Conservation (phyloP, 345 rosid genomes). For the Salix caprea region DNA sequence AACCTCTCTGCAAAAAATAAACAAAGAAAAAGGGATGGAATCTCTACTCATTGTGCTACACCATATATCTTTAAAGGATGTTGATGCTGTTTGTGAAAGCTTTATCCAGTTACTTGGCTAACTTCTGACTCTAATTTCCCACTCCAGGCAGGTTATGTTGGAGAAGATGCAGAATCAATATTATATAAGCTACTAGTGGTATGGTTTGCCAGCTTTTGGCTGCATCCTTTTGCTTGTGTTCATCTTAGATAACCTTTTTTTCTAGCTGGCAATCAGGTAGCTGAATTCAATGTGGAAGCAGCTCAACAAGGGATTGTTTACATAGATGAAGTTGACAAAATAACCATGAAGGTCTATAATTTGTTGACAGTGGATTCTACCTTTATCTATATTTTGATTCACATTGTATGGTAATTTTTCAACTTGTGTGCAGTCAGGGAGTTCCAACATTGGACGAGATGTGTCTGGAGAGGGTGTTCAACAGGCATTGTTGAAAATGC, state of each 20-base stretch:
- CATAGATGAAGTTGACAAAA: conserved; percentile 94
- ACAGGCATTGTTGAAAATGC: conserved; percentile 89
- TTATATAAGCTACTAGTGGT: conserved; percentile 76
- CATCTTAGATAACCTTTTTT: not conserved
- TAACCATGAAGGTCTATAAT: conserved; percentile 71
- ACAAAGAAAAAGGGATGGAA: not conserved
- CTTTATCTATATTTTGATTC: not conserved
- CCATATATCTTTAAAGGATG: not conserved
- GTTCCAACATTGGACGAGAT: conserved; percentile 81
- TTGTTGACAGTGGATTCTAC: not conserved
- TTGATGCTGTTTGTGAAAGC: not conserved
- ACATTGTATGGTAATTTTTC: not conserved
- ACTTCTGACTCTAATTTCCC: not conserved
- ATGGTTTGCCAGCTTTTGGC: conserved; percentile 5
- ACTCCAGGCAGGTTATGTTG: conserved; percentile 92
- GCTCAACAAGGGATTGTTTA: conserved; percentile 91
- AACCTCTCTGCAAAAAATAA: not conserved
- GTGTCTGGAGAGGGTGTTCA: conserved; percentile 99
- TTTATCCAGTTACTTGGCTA: not conserved
- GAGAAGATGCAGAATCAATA: conserved; percentile 95
- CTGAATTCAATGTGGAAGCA: conserved; percentile 85
- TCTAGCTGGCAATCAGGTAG: conserved; percentile 41
- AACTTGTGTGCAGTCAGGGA: conserved; percentile 58
- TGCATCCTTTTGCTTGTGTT: not conserved
- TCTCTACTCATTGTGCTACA: not conserved